Percentiles rank a stretch among this genome's conserved stretches.
Conservation (phyloP, 495 filamentous ascomycete genomes). For the Trichoderma reesei region DNA sequence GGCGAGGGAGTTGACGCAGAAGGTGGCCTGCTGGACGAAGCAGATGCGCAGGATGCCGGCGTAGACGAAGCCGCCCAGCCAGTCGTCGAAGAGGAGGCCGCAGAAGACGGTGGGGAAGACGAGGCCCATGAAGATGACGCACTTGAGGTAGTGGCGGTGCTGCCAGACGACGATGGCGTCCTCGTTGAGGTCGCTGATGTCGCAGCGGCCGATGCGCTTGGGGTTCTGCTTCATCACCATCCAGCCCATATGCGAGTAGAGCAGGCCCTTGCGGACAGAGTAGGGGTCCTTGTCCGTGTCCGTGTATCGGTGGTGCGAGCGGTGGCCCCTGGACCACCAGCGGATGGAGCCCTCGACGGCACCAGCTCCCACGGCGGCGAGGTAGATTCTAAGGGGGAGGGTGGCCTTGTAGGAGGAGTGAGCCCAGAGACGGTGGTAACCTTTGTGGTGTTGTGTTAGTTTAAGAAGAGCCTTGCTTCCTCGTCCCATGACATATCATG, state of each 20-base stretch:
- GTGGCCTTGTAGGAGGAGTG: conserved; percentile 92
- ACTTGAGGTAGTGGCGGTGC: conserved; percentile 87
- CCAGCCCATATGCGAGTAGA: conserved; percentile 93
- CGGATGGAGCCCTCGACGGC: conserved; percentile 92
- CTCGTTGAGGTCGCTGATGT: conserved; percentile 94
- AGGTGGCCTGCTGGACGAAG: conserved; percentile 98
- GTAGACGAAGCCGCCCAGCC: conserved; percentile 85
- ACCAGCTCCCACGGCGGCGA: conserved; percentile 85
- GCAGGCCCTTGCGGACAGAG: conserved; percentile 92
- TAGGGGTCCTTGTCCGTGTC: conserved; percentile 99
- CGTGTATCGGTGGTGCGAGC: conserved; percentile 97
- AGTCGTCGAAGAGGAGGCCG: conserved; percentile 86
- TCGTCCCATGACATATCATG: background rate
- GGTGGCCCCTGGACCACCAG: conserved; percentile 96
- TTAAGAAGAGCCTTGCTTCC: too few species aligned
- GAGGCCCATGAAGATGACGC: conserved; percentile 78
- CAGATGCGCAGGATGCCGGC: conserved; percentile 92
- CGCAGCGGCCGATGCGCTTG: conserved; percentile 86
- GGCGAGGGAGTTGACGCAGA: conserved; percentile 97
- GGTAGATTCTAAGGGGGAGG: conserved; percentile 80
- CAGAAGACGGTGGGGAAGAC: conserved; percentile 73
- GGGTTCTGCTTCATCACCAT: conserved; percentile 95
- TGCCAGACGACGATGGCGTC: conserved; percentile 91
- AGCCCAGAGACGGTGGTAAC: conserved; percentile 89
- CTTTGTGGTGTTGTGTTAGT: conserved; percentile 28